Conservation (phyloP, 495 filamentous ascomycete genomes). For the Saxophila tyrrhenica region DNA sequence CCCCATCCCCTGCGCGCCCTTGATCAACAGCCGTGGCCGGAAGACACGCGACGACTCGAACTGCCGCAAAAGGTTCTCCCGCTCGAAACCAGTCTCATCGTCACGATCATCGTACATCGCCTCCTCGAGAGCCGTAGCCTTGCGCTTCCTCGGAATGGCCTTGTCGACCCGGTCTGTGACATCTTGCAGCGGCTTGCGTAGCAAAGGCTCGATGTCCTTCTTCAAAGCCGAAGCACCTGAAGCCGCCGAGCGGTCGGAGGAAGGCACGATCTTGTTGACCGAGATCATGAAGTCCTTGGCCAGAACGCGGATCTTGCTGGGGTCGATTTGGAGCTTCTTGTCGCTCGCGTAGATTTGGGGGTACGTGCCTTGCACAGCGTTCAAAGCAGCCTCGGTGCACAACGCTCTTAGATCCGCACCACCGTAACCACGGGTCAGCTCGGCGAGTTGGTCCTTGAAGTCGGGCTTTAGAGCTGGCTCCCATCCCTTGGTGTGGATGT, state of each 20-base stretch:
- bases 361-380: constrained; percentile 88
- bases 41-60: constrained; percentile 85
- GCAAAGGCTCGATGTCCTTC: constrained; percentile 65
- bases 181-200: constrained; percentile 56
- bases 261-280: constrained; percentile 88
- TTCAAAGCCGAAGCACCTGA: constrained; percentile 72
- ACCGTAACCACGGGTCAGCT: constrained; percentile 87
- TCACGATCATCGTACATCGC: constrained; percentile 83
- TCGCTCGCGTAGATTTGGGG: constrained; percentile 91
- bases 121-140: constrained; percentile 80
- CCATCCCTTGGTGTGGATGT: constrained; percentile 95
- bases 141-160: constrained; percentile 71
- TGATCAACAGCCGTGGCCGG: constrained; percentile 72
- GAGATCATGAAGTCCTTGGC: constrained; percentile 96
- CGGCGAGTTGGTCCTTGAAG: constrained; percentile 77
- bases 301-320: constrained; percentile 65
- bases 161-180: constrained; percentile 58
- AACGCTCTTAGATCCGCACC: constrained; percentile 89
- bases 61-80: constrained; percentile 76
- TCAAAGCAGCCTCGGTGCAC: constrained; percentile 96
- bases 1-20: constrained; percentile 76
- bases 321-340: constrained; percentile 82
- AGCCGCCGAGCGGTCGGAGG: constrained; percentile 75
- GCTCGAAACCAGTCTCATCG: constrained; percentile 64
- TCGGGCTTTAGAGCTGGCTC: constrained; percentile 56